Conservation (phyloP, 352 stramenopile species). For the Phytophthora pseudosyringae region DNA sequence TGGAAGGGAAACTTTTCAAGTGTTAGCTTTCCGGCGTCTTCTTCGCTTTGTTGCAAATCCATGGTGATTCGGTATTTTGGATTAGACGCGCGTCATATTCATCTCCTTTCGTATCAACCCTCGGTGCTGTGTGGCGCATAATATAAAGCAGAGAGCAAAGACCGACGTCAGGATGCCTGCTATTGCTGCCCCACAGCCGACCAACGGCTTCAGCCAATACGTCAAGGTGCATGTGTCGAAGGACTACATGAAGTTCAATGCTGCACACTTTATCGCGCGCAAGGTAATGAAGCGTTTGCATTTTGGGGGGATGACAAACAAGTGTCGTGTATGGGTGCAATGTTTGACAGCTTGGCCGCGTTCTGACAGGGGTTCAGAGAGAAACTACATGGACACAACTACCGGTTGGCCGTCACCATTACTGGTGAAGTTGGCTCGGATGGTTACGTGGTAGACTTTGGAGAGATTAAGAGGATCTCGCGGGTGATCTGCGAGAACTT, state of each 20-base stretch:
- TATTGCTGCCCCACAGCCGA: not conserved
- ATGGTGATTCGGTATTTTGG: too few species aligned
- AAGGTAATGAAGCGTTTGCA: constrained; percentile 46
- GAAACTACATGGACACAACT: constrained; percentile 97
- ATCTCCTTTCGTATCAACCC: not conserved
- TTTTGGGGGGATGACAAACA: not conserved
- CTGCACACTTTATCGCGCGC: constrained; percentile 88
- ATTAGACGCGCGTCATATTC: too few species aligned
- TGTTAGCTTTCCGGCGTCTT: too few species aligned
- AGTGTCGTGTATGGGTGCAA: not conserved
- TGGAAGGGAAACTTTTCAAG: too few species aligned
- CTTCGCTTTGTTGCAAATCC: too few species aligned
- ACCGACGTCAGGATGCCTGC: not conserved
- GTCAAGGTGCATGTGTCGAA: constrained; percentile 89
- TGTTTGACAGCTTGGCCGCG: not conserved
- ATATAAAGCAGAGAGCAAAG: not conserved
- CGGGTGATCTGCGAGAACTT: constrained; percentile 95
- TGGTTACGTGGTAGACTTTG: constrained; percentile 98
- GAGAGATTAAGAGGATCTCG: constrained; percentile 96
- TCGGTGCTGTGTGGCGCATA: not conserved
- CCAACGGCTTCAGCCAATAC: constrained; percentile 37
- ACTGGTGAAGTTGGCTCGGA: constrained; percentile 86
- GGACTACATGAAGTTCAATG: constrained; percentile 93
- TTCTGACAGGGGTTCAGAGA: constrained; percentile 91
- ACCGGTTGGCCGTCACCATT: constrained; percentile 92